A percentile compares a stretch with the other conserved stretches of the same genome.
phyloP scores from a whole-genome alignment of 2,329 filamentous ascomycete species.

The Penicillium brasilianum region DNA sequence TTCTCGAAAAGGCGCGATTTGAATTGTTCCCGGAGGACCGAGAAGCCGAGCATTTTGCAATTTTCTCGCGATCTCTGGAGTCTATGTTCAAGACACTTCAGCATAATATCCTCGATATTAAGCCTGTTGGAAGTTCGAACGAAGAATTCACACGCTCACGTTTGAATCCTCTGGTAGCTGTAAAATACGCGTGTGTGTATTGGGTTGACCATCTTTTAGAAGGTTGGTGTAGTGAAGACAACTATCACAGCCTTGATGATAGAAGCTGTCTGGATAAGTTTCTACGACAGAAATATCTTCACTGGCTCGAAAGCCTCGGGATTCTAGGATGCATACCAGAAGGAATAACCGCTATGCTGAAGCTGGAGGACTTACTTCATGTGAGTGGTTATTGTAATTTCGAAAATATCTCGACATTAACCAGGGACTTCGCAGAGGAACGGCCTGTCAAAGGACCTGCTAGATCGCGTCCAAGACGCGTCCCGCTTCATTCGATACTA shows the following conservation, averaged over 20 bases:
- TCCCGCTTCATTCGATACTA: constrained; percentile 34
- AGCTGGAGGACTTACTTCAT: no score
- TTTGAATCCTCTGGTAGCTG: no score
- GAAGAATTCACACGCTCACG: no score
- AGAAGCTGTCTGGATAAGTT: constrained; percentile 22
- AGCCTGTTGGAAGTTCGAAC: no score
- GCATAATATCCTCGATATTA: constrained; percentile 32
- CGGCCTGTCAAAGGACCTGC: neutral
- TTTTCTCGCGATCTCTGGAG: neutral
- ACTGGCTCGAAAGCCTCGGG: constrained; percentile 41
- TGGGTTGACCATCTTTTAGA: no score
- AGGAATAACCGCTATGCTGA: constrained; percentile 24
- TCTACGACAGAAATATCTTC: constrained; percentile 29
- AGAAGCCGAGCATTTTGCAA: neutral
- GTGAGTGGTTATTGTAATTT: no score
- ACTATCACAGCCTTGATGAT: neutral
- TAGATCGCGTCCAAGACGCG: constrained; percentile 29
- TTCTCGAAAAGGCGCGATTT: neutral
- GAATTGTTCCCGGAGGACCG: constrained; percentile 17
- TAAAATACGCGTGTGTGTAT: constrained; percentile 42
- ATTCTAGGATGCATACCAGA: constrained; percentile 26
- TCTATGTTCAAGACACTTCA: neutral
- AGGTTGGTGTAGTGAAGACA: no score
- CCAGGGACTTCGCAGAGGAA: neutral
- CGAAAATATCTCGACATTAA: neutral